These are phyloP conservation scores for Zygosaccharomyces gambellarensis DNA, from an alignment of 805 yeast species.

Conservation along the genomic window DNA sequence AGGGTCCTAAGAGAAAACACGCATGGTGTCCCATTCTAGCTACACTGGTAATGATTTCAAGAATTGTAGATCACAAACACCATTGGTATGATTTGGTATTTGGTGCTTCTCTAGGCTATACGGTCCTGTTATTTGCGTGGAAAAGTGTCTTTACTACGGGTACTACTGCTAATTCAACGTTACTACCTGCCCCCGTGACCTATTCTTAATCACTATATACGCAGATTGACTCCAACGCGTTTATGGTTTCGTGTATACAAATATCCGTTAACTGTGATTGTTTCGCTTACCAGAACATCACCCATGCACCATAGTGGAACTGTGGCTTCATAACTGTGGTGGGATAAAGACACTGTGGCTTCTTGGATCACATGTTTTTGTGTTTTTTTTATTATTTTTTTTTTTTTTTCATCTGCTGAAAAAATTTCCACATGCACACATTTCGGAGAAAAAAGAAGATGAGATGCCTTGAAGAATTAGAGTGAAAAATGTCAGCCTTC, in stretches of 20 bases:
- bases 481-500: neutral
- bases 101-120: conserved; percentile 23
- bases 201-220: neutral
- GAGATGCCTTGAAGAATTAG: neutral
- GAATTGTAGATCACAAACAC: conserved; percentile 31
- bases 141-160: conserved; percentile 9
- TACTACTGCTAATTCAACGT: neutral
- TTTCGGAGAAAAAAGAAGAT: neutral
- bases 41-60: conserved; percentile 25
- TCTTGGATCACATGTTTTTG: neutral
- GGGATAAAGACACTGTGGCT: neutral
- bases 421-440: neutral
- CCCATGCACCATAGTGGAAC: neutral
- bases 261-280: neutral
- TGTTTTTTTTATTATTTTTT: no score
- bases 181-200: conserved; percentile 2
- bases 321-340: neutral
- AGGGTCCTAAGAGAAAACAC: conserved; percentile 17
- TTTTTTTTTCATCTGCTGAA: neutral
- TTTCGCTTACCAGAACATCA: neutral
- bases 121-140: conserved; percentile 14
- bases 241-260: neutral
- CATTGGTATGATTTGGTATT: conserved; percentile 31
- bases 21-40: conserved; percentile 28
- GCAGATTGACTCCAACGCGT: neutral